Evolutionary conservation across 768 basidiomycete genomes (phyloP), one percentile per base, ranked within the genome.

Genomic region (Pleurotus djamor): DNA sequence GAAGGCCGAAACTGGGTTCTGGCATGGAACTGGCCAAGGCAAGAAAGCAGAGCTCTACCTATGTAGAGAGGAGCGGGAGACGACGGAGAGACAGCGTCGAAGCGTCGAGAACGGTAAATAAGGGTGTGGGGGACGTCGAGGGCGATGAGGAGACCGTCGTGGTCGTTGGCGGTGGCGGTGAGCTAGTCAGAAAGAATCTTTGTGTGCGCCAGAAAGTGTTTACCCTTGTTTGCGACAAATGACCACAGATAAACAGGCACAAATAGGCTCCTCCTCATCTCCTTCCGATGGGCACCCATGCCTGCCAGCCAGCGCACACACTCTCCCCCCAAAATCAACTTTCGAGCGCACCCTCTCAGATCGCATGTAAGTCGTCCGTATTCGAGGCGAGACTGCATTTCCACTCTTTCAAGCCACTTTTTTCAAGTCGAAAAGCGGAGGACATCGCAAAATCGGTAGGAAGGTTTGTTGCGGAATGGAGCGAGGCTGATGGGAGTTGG

Each of bases 261-360:
- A 56, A 56, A 45, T 33, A 56, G 28, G 10, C 41, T 56, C 54
- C 54, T 56, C 54, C 54, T 56, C 54, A 56, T 43, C 54, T 44
- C 38, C 54, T 37, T 56, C 54, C 54, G 37, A 28, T 17, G 21
- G 7, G 21, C 54, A 56, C 41, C 54, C 52, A 54, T 37, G 52
- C 52, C 54, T 37, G 49, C 12, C 37, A 43, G 36, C 54, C 37
- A 56, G 38, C 54, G n/a, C 54, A 36, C 35, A 16, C 35, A 21
- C 35, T 12, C 28, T 34, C 32, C 12, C 41, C 41, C 36, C 37
- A n/a, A 56, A 56, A 44, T 10, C 54, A n/a, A 35, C 36, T 37
- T 37, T 37, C n/a, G 5, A 56, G 17, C n/a, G 7, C n/a, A n/a
- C 12, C 36, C 34, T 35, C 13, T 21, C 51, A 16, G 37, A 43